Evolutionary conservation across 2,329 filamentous ascomycete species (phyloP).

Genomic region (Penicillium fuscoglaucum): DNA sequence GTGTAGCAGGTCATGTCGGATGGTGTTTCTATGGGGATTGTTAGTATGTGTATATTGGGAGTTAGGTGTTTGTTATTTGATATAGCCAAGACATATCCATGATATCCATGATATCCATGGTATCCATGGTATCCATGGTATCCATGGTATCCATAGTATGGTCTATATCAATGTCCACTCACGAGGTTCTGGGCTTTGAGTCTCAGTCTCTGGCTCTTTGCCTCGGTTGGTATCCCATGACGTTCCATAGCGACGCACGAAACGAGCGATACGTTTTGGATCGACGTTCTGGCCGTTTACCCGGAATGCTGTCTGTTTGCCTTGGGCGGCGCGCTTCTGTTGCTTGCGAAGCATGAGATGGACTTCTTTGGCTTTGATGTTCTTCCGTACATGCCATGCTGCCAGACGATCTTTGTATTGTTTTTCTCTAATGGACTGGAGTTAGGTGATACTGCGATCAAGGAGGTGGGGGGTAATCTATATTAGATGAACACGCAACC

Average conservation of each 20-base stretch:
- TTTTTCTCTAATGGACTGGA: slow-evolving; percentile 33
- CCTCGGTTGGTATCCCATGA: slow-evolving; percentile 29
- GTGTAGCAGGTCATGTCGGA: slow-evolving; percentile 43
- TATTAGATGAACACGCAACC: slow-evolving; percentile 6
- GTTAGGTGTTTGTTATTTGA: background rate
- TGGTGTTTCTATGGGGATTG: slow-evolving; percentile 30
- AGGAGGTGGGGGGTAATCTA: background rate
- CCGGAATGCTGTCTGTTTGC: slow-evolving; percentile 40
- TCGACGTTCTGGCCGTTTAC: slow-evolving; percentile 38
- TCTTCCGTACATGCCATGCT: slow-evolving; percentile 40
- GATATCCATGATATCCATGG: background rate
- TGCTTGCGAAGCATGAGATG: slow-evolving; percentile 42
- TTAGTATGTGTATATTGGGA: background rate
- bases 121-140: too few species aligned
- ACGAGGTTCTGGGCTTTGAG: slow-evolving; percentile 38
- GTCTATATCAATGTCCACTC: slow-evolving; percentile 7
- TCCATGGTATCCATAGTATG: background rate
- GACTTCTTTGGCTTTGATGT: slow-evolving; percentile 41
- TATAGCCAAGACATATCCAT: background rate
- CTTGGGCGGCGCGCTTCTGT: slow-evolving; percentile 39
- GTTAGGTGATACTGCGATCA: slow-evolving; percentile 19
- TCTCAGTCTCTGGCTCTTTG: slow-evolving; percentile 19
- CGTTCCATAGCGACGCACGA: slow-evolving; percentile 34
- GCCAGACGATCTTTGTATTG: slow-evolving; percentile 43
- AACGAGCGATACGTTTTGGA: slow-evolving; percentile 37